phyloP scores from a whole-genome alignment of 1,139 yeast genomes.

The Diutina pseudorugosa region DNA sequence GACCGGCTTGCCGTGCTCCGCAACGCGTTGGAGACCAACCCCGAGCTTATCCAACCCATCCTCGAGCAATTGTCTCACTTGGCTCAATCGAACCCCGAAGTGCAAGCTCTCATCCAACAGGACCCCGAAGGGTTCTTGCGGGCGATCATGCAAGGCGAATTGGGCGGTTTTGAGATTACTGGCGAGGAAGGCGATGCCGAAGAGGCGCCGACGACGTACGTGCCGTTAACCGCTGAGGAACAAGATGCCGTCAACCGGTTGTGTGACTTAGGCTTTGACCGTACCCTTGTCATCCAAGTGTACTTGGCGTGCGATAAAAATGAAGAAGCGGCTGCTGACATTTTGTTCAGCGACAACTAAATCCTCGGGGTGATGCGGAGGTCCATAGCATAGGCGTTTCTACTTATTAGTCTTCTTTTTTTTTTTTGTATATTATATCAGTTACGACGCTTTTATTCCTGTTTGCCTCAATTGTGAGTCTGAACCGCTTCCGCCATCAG shows the following conservation, averaged over 20 bases:
- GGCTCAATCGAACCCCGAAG: slow-evolving; percentile 74
- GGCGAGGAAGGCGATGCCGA: slow-evolving; percentile 18
- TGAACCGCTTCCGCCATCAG: neutral
- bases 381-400: neutral
- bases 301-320: slow-evolving; percentile 97
- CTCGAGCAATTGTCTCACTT: slow-evolving; percentile 52
- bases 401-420: neutral
- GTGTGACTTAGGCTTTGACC: slow-evolving; percentile 87
- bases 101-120: slow-evolving; percentile 69
- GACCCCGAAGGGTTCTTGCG: slow-evolving; percentile 83
- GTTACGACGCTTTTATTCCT: neutral
- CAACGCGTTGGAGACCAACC: slow-evolving; percentile 72
- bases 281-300: slow-evolving; percentile 80
- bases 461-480: no score
- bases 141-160: slow-evolving; percentile 52
- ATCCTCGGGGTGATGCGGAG: neutral
- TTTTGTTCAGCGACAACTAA: slow-evolving; percentile 51
- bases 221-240: slow-evolving; percentile 71
- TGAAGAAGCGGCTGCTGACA: slow-evolving; percentile 93
- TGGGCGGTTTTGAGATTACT: slow-evolving; percentile 28
- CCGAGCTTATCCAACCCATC: slow-evolving; percentile 78
- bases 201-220: slow-evolving; percentile 33
- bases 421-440: neutral
- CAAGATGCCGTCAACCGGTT: slow-evolving; percentile 78
- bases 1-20: slow-evolving; percentile 57